Base-by-base conservation (phyloP, 306 rosid species). In the Glycine tomentella region DNA sequence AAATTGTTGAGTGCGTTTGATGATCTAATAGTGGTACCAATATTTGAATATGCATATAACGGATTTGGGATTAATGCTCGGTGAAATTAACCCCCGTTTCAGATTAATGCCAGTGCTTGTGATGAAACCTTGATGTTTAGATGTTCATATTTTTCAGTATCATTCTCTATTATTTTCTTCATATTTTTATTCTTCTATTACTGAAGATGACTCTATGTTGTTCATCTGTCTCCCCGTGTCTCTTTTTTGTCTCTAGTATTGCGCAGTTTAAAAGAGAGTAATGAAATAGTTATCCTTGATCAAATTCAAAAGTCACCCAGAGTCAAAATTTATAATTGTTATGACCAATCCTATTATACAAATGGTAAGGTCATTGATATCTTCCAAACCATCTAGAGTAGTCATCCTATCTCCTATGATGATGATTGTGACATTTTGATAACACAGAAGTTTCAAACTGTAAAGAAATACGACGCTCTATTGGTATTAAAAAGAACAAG, bases 181-280 rank as follows among this genome's bases (percentile, higher is more conserved):
- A 36, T 36, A 3, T 25, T 36, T 3, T 36, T 36, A 4, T 36
- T 36, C n/a, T 36, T 36, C 40, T 4, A 36, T 36, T 36, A 3
- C 40, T 36, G 40, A 36, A 36, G 40, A 36, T 25, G 31, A 25
- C 38, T 34, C 51, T 14, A 8, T 75, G 59, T 71, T 31, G 82
- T 74, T 86, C 11, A 80, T 57, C 31, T 57, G 17, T 45, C 45
- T 82, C 9, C 63, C 64, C 42, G 10, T 10, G 2, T 25, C 31
- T 25, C 31, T 25, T 25, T 25, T 25, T 34, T 70, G 13, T 83
- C 12, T 58, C 50, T 67, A 95, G 99, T 93, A 14, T 80, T 95
- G 69, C 77, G 14, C 62, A 84, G 98, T 82, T 83, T 95, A 51
- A 91, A 90, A 84, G 96, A 86, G 44, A 89, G 81, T 71, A 12